Evolutionary conservation across 2,329 filamentous ascomycete species (phyloP), one percentile per base, ranked within the genome.

Genomic region (Boeremia lycopersici): DNA sequence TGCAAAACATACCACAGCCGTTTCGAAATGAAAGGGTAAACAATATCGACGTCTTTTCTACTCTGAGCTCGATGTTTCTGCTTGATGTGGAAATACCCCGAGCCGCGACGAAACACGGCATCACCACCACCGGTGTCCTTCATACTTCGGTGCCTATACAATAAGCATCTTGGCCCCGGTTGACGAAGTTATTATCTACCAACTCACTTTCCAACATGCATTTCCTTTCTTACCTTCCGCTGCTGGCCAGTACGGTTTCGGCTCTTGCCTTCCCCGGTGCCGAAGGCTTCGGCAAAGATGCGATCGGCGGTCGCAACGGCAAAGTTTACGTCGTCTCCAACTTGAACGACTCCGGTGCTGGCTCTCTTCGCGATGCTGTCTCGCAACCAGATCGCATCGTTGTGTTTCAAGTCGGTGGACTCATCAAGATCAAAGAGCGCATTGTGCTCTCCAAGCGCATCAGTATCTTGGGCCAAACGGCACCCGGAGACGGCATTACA

Each of bases 321-420:
- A 75, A 72, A 4, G 77, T 80, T 23, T 82, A 81, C 63, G 74
- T 80, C 39, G 79, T 83, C 9, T 78, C 76, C 13, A 82, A 79
- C 56, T 68, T 83, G 10, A 71, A 78, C 47, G 80, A 82, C 60
- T 74, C 74, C 2, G 81, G 81, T 5, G 57, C 76, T 7, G 80
- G 81, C 2, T 82, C 80, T 3, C 76, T 83, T 9, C 79, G 80
- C 25, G 80, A 83, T 61, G 80, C 79, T 12, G 78, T 83, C 31
- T 80, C 78, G 0, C 61, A 75, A 47, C 59, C 78, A 1, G 77
- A 81, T 57, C 79, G 80, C 30, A 81, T 80, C 25, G 73, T 83
- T 17, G 78, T 81, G 17, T 82, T 83, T 59, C 75, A 78, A 12
- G 76, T 82, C 7, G 79, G 79, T 26, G 81, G 81, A 3, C 74